phyloP scores from a whole-genome alignment of 176 grass and related monocot genomes.

The Hordeum marinum region DNA sequence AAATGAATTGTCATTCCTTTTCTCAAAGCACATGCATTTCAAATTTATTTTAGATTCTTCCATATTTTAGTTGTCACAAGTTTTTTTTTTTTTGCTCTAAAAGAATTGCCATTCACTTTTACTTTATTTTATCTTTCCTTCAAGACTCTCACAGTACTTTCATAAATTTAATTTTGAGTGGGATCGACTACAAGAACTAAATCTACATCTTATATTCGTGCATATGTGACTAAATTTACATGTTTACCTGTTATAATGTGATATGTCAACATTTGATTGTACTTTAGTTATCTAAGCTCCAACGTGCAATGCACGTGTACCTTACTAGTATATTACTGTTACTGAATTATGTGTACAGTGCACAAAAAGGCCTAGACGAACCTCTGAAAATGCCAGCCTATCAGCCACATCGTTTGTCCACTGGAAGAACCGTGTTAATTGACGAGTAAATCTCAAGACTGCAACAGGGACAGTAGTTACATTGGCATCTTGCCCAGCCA shows the following conservation, averaged over 20 bases:
- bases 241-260: background rate
- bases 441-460: slow-evolving; percentile 93
- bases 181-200: background rate
- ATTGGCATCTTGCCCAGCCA: slow-evolving; percentile 97
- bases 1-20: background rate
- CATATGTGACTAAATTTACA: background rate
- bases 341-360: slow-evolving; percentile 7
- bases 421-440: slow-evolving; percentile 90
- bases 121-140: background rate
- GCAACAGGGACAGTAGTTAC: slow-evolving; percentile 92
- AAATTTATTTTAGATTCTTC: background rate
- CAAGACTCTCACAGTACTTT: background rate
- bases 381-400: slow-evolving; percentile 93
- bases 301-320: background rate
- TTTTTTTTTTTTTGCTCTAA: background rate
- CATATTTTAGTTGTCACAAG: background rate
- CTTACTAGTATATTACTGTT: background rate
- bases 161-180: background rate
- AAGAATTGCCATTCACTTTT: background rate
- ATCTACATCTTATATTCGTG: background rate
- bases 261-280: background rate
- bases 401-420: slow-evolving; percentile 99
- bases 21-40: background rate
- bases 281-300: background rate
- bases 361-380: slow-evolving; percentile 28